Conservation (phyloP, 1,284 basidiomycete genomes). For the Ustanciosporium gigantosporum region DNA sequence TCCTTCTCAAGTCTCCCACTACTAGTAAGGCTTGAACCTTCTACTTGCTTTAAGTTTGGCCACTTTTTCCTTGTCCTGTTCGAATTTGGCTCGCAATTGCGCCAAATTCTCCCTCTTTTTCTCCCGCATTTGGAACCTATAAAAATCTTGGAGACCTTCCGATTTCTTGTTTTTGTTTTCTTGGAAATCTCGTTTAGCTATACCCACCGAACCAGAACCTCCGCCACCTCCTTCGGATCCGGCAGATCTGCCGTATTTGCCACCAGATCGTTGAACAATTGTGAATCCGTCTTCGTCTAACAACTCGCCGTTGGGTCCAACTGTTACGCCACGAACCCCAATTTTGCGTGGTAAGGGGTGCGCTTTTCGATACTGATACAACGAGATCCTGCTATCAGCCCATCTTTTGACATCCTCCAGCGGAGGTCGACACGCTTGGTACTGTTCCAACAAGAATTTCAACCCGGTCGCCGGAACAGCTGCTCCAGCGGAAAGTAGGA, state of each 20-base stretch:
- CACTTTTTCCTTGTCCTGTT: conserved; percentile 52
- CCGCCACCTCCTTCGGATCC: conserved; percentile 11
- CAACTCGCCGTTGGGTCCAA: conserved; percentile 54
- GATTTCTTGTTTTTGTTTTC: conserved; percentile 47
- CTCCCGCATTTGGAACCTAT: conserved; percentile 57
- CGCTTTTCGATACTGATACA: conserved; percentile 44
- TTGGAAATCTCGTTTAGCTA: conserved; percentile 14
- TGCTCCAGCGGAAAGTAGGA: conserved; percentile 10
- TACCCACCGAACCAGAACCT: conserved; percentile 25
- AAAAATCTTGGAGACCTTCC: conserved; percentile 52
- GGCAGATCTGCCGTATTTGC: conserved; percentile 50
- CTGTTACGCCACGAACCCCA: conserved; percentile 49
- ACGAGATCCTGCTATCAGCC: conserved; percentile 41
- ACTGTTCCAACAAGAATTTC: conserved; percentile 28
- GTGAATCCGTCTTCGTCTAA: conserved; percentile 59
- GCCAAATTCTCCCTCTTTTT: conserved; percentile 55
- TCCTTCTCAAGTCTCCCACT: too few relatives aligned
- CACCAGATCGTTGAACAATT: conserved; percentile 56
- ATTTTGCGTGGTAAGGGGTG: conserved; percentile 45
- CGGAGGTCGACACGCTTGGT: conserved; percentile 34
- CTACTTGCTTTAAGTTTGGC: conserved; percentile 49
- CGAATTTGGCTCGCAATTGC: conserved; percentile 51
- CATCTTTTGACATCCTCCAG: conserved; percentile 30
- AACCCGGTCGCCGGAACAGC: conserved; percentile 38
- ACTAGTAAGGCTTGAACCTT: conserved; percentile 54